Evolutionary conservation across 179 eudicot species (phyloP).

Genomic region (Sideroxylon spinosum): DNA sequence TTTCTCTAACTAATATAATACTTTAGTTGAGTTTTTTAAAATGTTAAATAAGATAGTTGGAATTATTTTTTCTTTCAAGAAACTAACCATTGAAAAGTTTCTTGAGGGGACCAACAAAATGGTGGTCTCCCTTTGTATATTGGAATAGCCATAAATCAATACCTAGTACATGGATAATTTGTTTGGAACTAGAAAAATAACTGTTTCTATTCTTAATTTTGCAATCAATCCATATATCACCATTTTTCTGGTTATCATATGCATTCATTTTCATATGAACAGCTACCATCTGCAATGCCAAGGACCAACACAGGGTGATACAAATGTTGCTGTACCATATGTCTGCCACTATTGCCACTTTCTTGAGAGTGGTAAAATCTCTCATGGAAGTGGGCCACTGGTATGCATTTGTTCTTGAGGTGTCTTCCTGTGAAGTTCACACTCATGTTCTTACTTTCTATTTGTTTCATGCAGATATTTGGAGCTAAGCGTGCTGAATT

Average conservation of each 20-base stretch:
- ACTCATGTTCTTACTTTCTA: slow-evolving; percentile 13
- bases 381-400: slow-evolving; percentile 51
- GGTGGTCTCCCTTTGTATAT: too few species aligned
- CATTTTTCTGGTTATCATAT: slow-evolving; percentile 1
- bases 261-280: slow-evolving; percentile 24
- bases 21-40: too few species aligned
- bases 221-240: neutral
- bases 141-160: neutral
- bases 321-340: slow-evolving; percentile 22
- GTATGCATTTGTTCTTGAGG: slow-evolving; percentile 35
- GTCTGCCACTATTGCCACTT: slow-evolving; percentile 68
- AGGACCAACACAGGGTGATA: slow-evolving; percentile 34
- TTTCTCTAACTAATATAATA: too few species aligned
- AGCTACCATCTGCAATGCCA: slow-evolving; percentile 78
- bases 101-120: too few species aligned
- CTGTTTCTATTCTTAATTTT: neutral
- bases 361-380: slow-evolving; percentile 58
- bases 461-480: slow-evolving; percentile 45
- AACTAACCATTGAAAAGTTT: too few species aligned
- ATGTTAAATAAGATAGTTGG: too few species aligned
- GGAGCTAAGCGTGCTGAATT: slow-evolving; percentile 55
- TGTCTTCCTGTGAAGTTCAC: neutral
- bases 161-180: neutral
- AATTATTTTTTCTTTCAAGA: too few species aligned
- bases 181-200: slow-evolving; percentile 1